Evolutionary conservation across 2,329 filamentous ascomycete genomes (phyloP).

Genomic region (Colletotrichum shisoi): DNA sequence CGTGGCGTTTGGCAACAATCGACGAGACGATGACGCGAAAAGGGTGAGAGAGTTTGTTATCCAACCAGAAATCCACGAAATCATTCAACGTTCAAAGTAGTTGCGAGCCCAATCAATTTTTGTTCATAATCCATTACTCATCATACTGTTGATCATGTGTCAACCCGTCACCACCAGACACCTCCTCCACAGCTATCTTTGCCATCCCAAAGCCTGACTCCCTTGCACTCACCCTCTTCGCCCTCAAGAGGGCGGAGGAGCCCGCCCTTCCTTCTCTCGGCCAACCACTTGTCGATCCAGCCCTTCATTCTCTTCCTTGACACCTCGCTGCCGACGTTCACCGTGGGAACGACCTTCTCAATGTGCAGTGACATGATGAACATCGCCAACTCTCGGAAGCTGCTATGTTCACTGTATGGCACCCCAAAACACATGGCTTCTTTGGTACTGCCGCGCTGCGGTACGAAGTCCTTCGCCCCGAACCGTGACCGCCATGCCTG

Average conservation of each 20-base stretch:
- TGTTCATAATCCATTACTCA: conserved; percentile 22
- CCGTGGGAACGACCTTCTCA: conserved; percentile 89
- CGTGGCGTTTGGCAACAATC: conserved; percentile 6
- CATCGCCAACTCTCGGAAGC: conserved; percentile 91
- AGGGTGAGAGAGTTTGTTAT: conserved; percentile 15
- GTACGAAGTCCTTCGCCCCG: conserved; percentile 73
- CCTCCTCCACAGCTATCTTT: conserved; percentile 51
- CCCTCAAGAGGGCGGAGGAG: conserved; percentile 57
- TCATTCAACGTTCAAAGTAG: not conserved
- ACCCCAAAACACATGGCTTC: conserved; percentile 91
- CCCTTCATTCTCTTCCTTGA: conserved; percentile 67
- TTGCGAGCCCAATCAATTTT: not conserved
- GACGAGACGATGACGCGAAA: conserved; percentile 8
- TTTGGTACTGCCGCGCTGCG: conserved; percentile 82
- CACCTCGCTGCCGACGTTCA: conserved; percentile 75
- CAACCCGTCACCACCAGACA: conserved; percentile 50
- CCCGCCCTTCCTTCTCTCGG: conserved; percentile 65
- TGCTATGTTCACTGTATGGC: conserved; percentile 95
- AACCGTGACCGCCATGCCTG: conserved; percentile 80
- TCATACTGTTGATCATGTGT: conserved; percentile 2
- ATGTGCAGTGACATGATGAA: conserved; percentile 89
- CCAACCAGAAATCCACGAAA: conserved; percentile 18
- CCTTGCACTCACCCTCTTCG: conserved; percentile 46
- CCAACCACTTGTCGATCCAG: conserved; percentile 70
- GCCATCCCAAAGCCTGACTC: conserved; percentile 50